Base-by-base conservation (phyloP, 2,329 filamentous ascomycete genomes). In the Hypoxylon sp. region DNA sequence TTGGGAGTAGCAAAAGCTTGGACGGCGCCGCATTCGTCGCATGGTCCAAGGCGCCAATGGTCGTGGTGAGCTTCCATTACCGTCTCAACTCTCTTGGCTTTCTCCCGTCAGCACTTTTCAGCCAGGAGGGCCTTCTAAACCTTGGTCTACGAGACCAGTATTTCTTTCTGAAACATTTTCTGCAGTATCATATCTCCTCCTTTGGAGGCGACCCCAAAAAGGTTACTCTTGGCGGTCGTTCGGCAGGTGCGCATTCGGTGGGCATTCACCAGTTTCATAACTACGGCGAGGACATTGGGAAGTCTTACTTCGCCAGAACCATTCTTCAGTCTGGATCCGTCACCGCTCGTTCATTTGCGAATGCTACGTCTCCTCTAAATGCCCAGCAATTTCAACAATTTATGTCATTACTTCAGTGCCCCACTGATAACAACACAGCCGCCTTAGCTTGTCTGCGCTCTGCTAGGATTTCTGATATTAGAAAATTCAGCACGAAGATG, bases 221-320 rank as follows among this genome's bases (percentile, higher is more conserved):
- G 2, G 65, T 74, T 17, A 73, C 71, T 5, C 61, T 74, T 25
- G 71, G 71, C 46, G 72, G 72, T 20, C 69, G 68, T 37, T 74
- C 80, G 11, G 71, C 68, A n/a, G 71, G 69, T 11, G 72, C 61
- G 2, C 71, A 81, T 62, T 81, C 80, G 0, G 78, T 80, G 0
- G 80, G 79, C 6, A 79, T 81, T 2, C 78, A 81, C 53, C 80
- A 81, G 35, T 81, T 80, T 35, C 79, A 81, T 55, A 81, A 80
- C 44, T 82, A 81, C 13, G 78, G 75, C 2, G 72, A 75, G 5
- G 72, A 78, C n/a, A 56, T 58, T 3, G 71, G 60, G 14, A 68
- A 77, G 69, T 76, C 76, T 0, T 64, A 81, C 3, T 81, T 82
- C 44, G 75, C 78, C 0, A 72, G 77, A 5, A 78, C 77, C 0